A percentile compares a stretch with the other conserved stretches of the same genome.
Evolutionary conservation across 2,329 filamentous ascomycete genomes (phyloP).

Genomic region (Lasiodiplodia theobromae): DNA sequence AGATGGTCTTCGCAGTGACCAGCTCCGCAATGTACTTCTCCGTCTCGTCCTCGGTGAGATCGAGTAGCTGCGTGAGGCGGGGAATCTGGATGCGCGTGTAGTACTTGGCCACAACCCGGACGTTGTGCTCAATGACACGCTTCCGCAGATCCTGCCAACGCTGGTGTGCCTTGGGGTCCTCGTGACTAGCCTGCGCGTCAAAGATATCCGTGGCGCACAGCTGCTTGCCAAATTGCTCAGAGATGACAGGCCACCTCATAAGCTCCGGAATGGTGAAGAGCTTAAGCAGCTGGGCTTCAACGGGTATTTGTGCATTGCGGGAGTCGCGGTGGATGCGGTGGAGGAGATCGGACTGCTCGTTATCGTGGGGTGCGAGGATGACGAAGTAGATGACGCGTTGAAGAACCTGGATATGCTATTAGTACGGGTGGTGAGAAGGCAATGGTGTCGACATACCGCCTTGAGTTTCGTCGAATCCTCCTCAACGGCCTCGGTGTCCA

Average conservation of each 20-base stretch:
- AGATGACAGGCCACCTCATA: slow-evolving; percentile 97
- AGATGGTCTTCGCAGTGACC: slow-evolving; percentile 97
- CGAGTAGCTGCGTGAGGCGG: slow-evolving; percentile 87
- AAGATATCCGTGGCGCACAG: slow-evolving; percentile 92
- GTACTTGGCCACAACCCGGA: slow-evolving; percentile 96
- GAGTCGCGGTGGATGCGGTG: slow-evolving; percentile 89
- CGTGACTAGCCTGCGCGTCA: slow-evolving; percentile 64
- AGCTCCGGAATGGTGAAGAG: slow-evolving; percentile 95
- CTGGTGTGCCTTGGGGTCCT: slow-evolving; percentile 81
- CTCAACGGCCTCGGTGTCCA: slow-evolving; percentile 95
- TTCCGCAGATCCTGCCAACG: slow-evolving; percentile 96
- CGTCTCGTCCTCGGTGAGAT: slow-evolving; percentile 92
- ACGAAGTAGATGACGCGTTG: slow-evolving; percentile 98
- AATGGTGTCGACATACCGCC: slow-evolving; percentile 64
- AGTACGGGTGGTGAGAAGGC: slow-evolving; percentile 26
- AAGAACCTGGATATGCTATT: slow-evolving; percentile 66
- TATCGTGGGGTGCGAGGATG: slow-evolving; percentile 95
- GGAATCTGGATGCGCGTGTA: slow-evolving; percentile 97
- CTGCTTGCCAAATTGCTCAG: slow-evolving; percentile 86
- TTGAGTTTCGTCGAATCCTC: slow-evolving; percentile 85
- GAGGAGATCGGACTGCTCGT: slow-evolving; percentile 96
- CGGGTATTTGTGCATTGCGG: slow-evolving; percentile 77
- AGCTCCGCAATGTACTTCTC: slow-evolving; percentile 99
- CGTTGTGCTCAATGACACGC: slow-evolving; percentile 98
- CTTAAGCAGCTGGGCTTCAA: slow-evolving; percentile 86